Evolutionary conservation across 2,329 filamentous ascomycete genomes (phyloP).

Genomic region (Colletotrichum phormii): DNA sequence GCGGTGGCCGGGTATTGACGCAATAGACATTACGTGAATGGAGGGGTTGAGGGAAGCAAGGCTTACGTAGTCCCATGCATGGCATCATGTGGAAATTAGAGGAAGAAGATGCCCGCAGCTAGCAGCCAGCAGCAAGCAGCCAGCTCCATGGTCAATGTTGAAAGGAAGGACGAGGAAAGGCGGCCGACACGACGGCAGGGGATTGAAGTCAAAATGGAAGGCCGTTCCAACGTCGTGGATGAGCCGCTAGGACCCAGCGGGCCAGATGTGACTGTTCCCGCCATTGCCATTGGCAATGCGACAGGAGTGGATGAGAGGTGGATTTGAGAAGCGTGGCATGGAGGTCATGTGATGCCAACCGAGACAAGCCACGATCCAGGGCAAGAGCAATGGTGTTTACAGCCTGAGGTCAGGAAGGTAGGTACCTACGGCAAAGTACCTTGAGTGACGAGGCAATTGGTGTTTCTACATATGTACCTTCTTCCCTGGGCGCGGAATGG

Average conservation of each 20-base stretch:
- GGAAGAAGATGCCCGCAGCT: background rate
- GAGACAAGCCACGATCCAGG: conserved; percentile 2
- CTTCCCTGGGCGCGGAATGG: background rate
- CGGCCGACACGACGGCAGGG: background rate
- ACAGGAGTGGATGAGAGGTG: background rate
- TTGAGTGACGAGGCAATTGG: too few species aligned
- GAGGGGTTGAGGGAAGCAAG: background rate
- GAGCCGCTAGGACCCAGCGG: background rate
- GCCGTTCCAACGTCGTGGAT: background rate
- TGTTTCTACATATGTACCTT: background rate
- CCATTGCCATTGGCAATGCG: background rate
- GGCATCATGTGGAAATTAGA: background rate
- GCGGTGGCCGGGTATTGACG: background rate
- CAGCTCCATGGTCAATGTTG: background rate
- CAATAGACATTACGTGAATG: background rate
- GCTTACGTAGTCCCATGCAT: background rate
- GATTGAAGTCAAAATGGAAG: background rate
- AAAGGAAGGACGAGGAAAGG: background rate
- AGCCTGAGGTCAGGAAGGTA: too few species aligned
- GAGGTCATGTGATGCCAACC: conserved; percentile 24
- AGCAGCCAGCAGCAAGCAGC: too few species aligned
- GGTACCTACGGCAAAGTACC: too few species aligned
- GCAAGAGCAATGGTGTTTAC: background rate
- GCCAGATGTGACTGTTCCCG: background rate
- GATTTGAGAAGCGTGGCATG: conserved; percentile 1